Evolutionary conservation across 805 yeast species (phyloP), one percentile per base, ranked within the genome.

Genomic region (Ascoidea rubescens): DNA sequence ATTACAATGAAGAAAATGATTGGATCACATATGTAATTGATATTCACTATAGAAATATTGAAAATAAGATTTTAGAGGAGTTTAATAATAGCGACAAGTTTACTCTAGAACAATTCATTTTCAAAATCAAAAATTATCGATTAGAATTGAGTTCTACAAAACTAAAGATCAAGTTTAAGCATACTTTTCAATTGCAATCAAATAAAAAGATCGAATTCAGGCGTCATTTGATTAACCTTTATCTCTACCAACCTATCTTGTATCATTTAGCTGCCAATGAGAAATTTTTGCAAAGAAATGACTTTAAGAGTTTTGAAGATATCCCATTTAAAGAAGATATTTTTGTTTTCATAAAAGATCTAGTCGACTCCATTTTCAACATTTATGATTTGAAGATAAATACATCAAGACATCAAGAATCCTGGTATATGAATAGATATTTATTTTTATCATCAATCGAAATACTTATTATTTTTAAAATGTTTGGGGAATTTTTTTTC

Each of bases 401-500:
- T 14, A 10, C 43, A 10, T 14, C 8, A 2, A 8, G 43, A 2
- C 43, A 37, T 37, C 58, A 55, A 32, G 58, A 56, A 12, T 45
- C 52, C n/a, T 55, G 58, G 58, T 51, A 33, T 21, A 50, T 56
- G 17, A 31, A 53, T 14, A 49, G 58, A 48, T 56, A 55, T 46
- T 53, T 55, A 12, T 55, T 51, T 43, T 50, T 55, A 45, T 48
- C 53, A 6, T 14, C 50, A 5, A 43, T 55, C 1, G 37, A 53
- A 7, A 42, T 55, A 47, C 51, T 53, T 51, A 50, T 55, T 5
- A 50, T 54, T 33, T 55, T 53, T 47, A 53, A 53, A 45, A 53
- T 51, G 31, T 55, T 55, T 46, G 56, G 58, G 4, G 52, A 51
- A 21, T 53, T 48, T 31, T 53, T 55, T 42, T 55, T 55, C 32